Evolutionary conservation across 768 basidiomycete species (phyloP), one percentile per base, ranked within the genome.

Genomic region (Mycena haematopus): DNA sequence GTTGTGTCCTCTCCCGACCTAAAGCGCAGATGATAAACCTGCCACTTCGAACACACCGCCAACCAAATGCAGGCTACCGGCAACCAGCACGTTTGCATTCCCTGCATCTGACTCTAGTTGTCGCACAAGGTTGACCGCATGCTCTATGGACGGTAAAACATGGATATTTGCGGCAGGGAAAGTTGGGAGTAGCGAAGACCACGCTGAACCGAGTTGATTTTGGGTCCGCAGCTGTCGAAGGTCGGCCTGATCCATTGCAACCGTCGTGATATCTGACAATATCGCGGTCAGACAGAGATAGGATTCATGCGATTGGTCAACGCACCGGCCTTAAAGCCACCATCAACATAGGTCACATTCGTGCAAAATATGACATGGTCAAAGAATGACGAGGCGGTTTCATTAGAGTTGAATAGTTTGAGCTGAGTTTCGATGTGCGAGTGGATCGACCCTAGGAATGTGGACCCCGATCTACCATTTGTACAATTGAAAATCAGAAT

Each of bases 401-500:
- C 81, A 0, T 75, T 67, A n/a, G 73, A 72, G 15, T 74, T 68
- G 36, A 82, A 74, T 21, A 73, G 58, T 60, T 77, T 66, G 14
- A 92, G 78, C 54, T 82, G 87, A 4, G 71, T 70, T 8, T 78
- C 74, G 25, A 86, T 81, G 29, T 82, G 83, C 1, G 80, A 75
- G 47, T 88, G 74, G 21, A 96, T 80, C 1, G 83, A 75, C 14
- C 74, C 75, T 19, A 99, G 79, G 74, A 99, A 91, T 0, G 79
- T 74, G 22, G 82, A 73, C 1, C 93, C 95, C 14, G 94, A 91
- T 38, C 97, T 87, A 14, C 95, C 96, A 56, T 82, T 87, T 2
- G 95, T 97, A 76, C 95, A 98, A 75, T 99, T 99, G 79, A 99
- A 99, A 22, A 99, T 82, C 38, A 99, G 79, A 4, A 93, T 76